Base-by-base conservation (phyloP, 225 moss, liverwort and hornwort genomes). In the Straminergon stramineum region DNA sequence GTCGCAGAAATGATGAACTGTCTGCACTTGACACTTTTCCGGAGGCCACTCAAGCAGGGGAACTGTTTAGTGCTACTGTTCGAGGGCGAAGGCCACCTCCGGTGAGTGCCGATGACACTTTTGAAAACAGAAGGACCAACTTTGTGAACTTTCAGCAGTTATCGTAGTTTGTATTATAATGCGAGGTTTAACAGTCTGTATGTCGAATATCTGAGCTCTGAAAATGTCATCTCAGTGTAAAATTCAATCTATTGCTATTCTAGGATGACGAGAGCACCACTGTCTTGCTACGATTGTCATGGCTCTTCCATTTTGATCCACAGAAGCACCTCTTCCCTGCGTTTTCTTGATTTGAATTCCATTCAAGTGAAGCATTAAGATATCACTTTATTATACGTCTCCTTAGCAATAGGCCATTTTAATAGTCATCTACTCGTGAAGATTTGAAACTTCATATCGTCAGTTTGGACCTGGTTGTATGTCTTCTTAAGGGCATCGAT, bases 11-110 rank as follows among this genome's bases (percentile, higher is more conserved):
- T 75, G 98, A 98, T 91, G 96, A 96, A 85, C 81, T 95, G 60
- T 89, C 96, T 74, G 93, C 88, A 39, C 88, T 93, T 86, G 97
- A 98, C 82, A 91, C 92, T 51, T 96, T 96, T 85, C 96, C 96
- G 82, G 98, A 98, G 92, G 93, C 98, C 83, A 98, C 97, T 89
- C 98, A 98, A 92, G 98, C 98, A 76, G 98, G 98, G 51, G 98
- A 98, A 51, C 96, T 98, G 75, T 97, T 98, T 86, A 97, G 98
- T 92, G 98, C 96, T 81, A 96, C 97, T 89, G 92, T 96, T 63
- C 93, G 98, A 87, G 98, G 98, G 88, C 96, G 98, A 93, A 94
- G 97, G 82, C 95, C 96, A 81, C 96, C 97, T 86, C 94, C 98
- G 32, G 98, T 98, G 87, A 94, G 96, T 94, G 41, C 64, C 51